Conservation (phyloP, 1,139 yeast genomes). For the Yamadazyma trypodendri region DNA sequence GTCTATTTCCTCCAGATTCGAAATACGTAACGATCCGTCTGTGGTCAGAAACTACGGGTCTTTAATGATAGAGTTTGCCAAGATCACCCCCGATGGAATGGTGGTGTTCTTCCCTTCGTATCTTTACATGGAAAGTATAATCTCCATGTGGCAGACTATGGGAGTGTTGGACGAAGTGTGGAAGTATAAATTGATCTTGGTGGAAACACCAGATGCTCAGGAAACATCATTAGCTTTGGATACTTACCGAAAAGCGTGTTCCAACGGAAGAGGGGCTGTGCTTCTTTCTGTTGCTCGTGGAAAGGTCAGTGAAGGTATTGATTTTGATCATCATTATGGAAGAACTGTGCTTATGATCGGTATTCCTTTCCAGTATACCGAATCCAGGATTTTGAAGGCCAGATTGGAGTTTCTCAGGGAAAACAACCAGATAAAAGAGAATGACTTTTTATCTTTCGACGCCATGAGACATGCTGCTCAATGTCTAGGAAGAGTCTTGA, state of each 20-base stretch:
- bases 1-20: constrained; percentile 92
- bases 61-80: constrained; percentile 84
- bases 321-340: constrained; percentile 98
- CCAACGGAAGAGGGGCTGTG: constrained; percentile 97
- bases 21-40: constrained; percentile 95
- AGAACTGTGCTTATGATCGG: constrained; percentile 98
- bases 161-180: constrained; percentile 97
- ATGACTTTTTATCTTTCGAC: constrained; percentile 92
- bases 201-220: constrained; percentile 99
- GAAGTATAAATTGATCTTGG: constrained; percentile 91
- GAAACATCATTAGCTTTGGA: constrained; percentile 95
- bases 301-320: constrained; percentile 96
- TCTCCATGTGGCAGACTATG: constrained; percentile 98
- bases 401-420: constrained; percentile 90
- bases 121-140: constrained; percentile 95
- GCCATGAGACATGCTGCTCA: constrained; percentile 99
- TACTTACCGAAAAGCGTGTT: constrained; percentile 93
- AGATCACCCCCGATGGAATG: constrained; percentile 96
- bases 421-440: constrained; percentile 87
- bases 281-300: constrained; percentile 97
- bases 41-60: constrained; percentile 97
- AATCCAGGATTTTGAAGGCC: constrained; percentile 92
- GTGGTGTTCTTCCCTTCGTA: constrained; percentile 97
- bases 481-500: constrained; percentile 90
- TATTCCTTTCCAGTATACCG: constrained; percentile 97